phyloP scores from a whole-genome alignment of 306 rosid genomes.

The Trichosanthes cucumerina region DNA sequence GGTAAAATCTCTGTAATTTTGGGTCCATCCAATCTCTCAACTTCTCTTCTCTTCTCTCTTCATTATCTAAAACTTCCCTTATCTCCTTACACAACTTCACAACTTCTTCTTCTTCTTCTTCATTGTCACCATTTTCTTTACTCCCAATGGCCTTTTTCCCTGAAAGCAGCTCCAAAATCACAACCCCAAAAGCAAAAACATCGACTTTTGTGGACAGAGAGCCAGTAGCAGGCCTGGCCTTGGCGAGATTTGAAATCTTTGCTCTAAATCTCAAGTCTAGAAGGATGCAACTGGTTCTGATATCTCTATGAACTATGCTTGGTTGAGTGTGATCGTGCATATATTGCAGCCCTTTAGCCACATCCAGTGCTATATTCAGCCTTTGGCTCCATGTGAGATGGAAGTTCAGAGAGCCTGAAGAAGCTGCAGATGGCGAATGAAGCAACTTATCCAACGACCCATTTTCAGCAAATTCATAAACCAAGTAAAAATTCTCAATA shows the following conservation, averaged over 20 bases:
- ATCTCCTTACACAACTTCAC: slow-evolving; percentile 58
- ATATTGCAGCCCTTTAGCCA: slow-evolving; percentile 73
- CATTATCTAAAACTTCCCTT: slow-evolving; percentile 29
- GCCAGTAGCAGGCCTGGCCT: slow-evolving; percentile 44
- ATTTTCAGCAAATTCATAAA: slow-evolving; percentile 66
- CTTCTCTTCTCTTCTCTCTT: slow-evolving; percentile 40
- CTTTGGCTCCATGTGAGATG: slow-evolving; percentile 69
- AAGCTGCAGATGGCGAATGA: slow-evolving; percentile 18
- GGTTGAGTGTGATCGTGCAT: slow-evolving; percentile 83
- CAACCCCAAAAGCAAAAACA: slow-evolving; percentile 64
- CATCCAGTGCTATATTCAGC: slow-evolving; percentile 55
- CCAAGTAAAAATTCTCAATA: slow-evolving; percentile 41
- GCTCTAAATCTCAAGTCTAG: slow-evolving; percentile 58
- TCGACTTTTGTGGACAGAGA: slow-evolving; percentile 43
- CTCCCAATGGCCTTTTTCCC: slow-evolving; percentile 45
- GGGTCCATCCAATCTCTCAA: slow-evolving; percentile 58
- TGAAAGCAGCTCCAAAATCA: slow-evolving; percentile 55
- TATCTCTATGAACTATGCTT: slow-evolving; percentile 61
- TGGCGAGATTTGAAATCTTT: slow-evolving; percentile 64
- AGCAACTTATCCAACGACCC: slow-evolving; percentile 72
- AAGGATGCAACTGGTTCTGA: slow-evolving; percentile 54
- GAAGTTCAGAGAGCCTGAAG: slow-evolving; percentile 13
- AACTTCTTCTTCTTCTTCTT: slow-evolving; percentile 9
- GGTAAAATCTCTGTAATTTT: slow-evolving; percentile 32
- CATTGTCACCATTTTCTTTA: slow-evolving; percentile 36